Percentiles rank a stretch among this genome's conserved stretches.
Evolutionary conservation across 495 filamentous ascomycete genomes (phyloP).

Genomic region (Neurospora sp.): DNA sequence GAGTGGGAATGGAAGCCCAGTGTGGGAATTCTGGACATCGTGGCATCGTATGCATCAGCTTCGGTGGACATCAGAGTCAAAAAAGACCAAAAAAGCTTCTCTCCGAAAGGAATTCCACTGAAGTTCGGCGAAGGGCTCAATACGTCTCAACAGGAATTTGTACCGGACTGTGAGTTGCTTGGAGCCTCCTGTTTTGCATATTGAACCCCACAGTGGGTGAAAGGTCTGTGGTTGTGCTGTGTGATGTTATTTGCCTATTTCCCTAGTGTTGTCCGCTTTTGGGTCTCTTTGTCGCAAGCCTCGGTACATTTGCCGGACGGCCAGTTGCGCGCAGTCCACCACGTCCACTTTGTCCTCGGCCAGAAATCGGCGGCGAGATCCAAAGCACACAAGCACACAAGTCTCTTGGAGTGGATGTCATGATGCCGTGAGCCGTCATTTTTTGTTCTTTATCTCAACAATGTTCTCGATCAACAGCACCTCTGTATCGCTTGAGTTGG

Average conservation of each 20-base stretch:
- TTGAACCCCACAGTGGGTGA: background rate
- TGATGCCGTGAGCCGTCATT: background rate
- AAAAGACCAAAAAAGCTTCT: background rate
- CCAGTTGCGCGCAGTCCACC: background rate
- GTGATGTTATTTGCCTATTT: background rate
- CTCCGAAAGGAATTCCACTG: background rate
- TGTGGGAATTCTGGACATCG: background rate
- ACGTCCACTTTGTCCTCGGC: background rate
- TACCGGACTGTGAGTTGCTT: background rate
- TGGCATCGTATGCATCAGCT: background rate
- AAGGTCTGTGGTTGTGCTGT: background rate
- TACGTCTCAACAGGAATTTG: background rate
- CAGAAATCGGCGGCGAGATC: background rate
- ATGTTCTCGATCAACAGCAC: background rate
- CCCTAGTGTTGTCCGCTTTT: conserved; percentile 1
- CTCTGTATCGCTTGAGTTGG: background rate
- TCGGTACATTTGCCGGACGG: conserved; percentile 14
- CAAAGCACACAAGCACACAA: background rate
- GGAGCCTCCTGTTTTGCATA: background rate
- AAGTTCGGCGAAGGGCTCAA: background rate
- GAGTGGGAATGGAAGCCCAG: background rate
- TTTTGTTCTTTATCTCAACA: background rate
- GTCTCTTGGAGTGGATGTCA: background rate
- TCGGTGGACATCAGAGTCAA: background rate
- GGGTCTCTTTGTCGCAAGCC: conserved; percentile 10